phyloP scores from a whole-genome alignment of 306 rosid species.

The Sophora flavescens region DNA sequence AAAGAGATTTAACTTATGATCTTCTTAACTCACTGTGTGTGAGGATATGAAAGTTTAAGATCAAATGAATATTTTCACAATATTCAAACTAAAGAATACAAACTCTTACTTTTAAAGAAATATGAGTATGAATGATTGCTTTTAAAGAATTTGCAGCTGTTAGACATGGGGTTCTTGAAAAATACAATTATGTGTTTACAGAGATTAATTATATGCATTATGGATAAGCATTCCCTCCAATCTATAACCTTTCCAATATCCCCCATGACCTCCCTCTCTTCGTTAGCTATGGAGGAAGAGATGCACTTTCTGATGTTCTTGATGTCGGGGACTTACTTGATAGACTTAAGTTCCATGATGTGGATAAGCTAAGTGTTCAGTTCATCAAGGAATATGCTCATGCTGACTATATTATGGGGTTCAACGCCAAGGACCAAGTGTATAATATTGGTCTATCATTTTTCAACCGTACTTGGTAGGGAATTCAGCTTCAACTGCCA shows the following conservation, averaged over 20 bases:
- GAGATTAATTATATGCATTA: constrained; percentile 67
- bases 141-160: constrained; percentile 74
- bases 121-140: too few relatives aligned
- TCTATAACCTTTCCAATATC: constrained; percentile 82
- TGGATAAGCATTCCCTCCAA: constrained; percentile 67
- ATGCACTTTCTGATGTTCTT: constrained; percentile 73
- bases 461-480: constrained; percentile 52
- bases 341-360: constrained; percentile 64
- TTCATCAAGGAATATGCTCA: constrained; percentile 78
- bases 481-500: background rate
- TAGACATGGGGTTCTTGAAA: constrained; percentile 65
- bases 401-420: constrained; percentile 76
- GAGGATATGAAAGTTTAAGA: too few relatives aligned
- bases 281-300: constrained; percentile 86
- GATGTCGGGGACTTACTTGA: constrained; percentile 77
- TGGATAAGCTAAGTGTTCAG: constrained; percentile 64
- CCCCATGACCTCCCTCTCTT: constrained; percentile 78
- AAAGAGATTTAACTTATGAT: too few relatives aligned
- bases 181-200: constrained; percentile 62
- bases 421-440: constrained; percentile 75
- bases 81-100: too few relatives aligned
- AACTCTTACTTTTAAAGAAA: too few relatives aligned
- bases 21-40: too few relatives aligned
- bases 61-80: too few relatives aligned
- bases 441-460: constrained; percentile 64